These are phyloP conservation scores for Microsporum ferrugineum DNA, from an alignment of 2,329 filamentous ascomycete species.

Conservation along the genomic window DNA sequence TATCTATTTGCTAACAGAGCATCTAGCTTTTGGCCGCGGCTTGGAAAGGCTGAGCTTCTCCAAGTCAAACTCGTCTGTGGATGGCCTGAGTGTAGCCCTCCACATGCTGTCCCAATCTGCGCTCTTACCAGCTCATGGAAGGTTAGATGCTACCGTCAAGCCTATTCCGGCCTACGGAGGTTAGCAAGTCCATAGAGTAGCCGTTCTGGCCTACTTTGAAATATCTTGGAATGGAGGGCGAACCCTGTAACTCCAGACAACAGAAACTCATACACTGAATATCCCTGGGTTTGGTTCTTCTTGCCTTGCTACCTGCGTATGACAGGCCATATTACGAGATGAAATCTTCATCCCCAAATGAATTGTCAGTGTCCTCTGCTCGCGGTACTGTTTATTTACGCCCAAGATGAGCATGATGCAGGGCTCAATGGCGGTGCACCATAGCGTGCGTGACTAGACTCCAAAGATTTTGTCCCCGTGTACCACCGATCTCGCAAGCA, in stretches of 20 bases:
- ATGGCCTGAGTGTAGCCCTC: not conserved
- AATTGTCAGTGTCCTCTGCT: too few species aligned
- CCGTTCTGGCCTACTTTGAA: not conserved
- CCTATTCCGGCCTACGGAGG: not conserved
- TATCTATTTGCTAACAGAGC: not conserved
- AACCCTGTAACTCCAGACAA: not conserved
- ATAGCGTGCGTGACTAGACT: not conserved
- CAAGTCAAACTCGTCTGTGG: not conserved
- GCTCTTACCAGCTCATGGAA: not conserved
- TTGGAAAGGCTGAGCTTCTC: not conserved
- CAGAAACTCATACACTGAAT: not conserved
- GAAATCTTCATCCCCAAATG: too few species aligned
- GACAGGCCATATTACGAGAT: too few species aligned
- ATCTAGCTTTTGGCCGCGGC: not conserved
- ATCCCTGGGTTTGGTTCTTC: too few species aligned
- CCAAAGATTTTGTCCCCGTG: not conserved
- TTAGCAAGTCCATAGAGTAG: too few species aligned
- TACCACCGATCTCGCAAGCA: not conserved
- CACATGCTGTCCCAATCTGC: not conserved
- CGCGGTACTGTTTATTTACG: too few species aligned
- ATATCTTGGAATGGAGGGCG: not conserved
- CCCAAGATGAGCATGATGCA: too few species aligned
- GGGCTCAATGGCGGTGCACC: too few species aligned
- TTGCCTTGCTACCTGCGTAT: too few species aligned
- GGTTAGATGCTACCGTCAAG: not conserved